Conservation (phyloP, 306 rosid genomes). For the Heteromeles arbutifolia region DNA sequence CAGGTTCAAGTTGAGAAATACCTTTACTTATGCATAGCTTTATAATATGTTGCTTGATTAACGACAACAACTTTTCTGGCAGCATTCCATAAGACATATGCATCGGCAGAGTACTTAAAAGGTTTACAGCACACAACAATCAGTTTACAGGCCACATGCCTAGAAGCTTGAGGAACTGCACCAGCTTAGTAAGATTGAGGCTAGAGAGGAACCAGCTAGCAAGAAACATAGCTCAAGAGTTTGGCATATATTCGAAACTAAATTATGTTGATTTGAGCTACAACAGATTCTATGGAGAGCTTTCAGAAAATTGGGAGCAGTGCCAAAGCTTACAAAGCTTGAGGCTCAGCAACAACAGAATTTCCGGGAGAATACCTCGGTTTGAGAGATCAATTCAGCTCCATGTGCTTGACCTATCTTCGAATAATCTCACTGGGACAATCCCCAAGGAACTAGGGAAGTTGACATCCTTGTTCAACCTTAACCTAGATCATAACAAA, state of each 20-base stretch:
- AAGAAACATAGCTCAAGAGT: conserved; percentile 29
- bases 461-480: conserved; percentile 1
- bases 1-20: too few species aligned
- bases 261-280: conserved; percentile 13
- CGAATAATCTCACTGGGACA: conserved; percentile 19
- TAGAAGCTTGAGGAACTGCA: conserved; percentile 16
- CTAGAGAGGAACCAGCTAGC: conserved; percentile 16
- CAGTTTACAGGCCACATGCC: conserved; percentile 7
- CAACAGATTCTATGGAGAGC: conserved; percentile 8
- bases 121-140: conserved; percentile 2
- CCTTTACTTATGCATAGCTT: too few species aligned
- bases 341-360: conserved; percentile 5
- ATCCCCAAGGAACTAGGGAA: conserved; percentile 33
- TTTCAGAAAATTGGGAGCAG: conserved; percentile 6
- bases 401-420: conserved; percentile 18
- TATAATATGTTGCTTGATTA: too few species aligned
- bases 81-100: neutral
- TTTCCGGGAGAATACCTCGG: conserved; percentile 10
- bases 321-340: conserved; percentile 5
- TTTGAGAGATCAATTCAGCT: conserved; percentile 9
- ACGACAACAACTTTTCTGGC: conserved; percentile 4
- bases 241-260: conserved; percentile 32
- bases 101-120: neutral
- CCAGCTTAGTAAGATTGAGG: conserved; percentile 22
- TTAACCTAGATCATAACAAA: conserved; percentile 3